Evolutionary conservation across 2,329 filamentous ascomycete genomes (phyloP), one percentile per base, ranked within the genome.

Genomic region (Scedosporium minutisporum): DNA sequence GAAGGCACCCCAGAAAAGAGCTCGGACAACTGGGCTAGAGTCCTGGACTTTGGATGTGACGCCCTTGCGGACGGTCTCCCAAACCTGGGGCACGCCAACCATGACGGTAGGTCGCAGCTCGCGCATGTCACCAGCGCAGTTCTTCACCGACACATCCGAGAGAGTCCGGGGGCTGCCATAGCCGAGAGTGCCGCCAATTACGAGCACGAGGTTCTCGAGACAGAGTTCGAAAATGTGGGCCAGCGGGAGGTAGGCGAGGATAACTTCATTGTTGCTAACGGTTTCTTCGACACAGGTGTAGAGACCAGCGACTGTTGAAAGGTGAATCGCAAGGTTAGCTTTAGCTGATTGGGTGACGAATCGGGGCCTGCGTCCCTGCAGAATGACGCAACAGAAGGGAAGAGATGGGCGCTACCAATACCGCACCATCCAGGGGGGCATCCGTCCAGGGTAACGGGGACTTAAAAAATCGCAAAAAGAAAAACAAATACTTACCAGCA

Each of bases 141-240:
- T 95, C 67, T 88, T 87, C 76, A 96, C 89, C 21, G 90, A 96
- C 3, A 80, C 76, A 72, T 97, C 93, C 6, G 93, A 90, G 62
- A 99, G 81, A 0, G 95, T 97, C 69, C 91, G 87, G 18, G 92
- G 88, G 72, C 90, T 93, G 65, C 93, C 95, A 74, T 97, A 97
- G 63, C 95, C 95, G 78, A 99, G 87, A 38, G 89, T 93, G 68
- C 88, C 93, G 68, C 95, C 95, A 80, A 93, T 90, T 77, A 87
- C 95, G 65, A 99, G 76, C 64, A 89, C 91, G 6, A 93, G 80
- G 73, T 96, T 97, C 77, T 99, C 95, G 67, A 99, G 91, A 64
- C 93, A 89, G 75, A 96, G 95, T 75, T 99, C 95, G 69, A 99
- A 87, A 70, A 97, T 97, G 73, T 99, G 95, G 2, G 95, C 93